phyloP scores from a whole-genome alignment of 179 eudicot genomes.

The Vitellaria paradoxa region DNA sequence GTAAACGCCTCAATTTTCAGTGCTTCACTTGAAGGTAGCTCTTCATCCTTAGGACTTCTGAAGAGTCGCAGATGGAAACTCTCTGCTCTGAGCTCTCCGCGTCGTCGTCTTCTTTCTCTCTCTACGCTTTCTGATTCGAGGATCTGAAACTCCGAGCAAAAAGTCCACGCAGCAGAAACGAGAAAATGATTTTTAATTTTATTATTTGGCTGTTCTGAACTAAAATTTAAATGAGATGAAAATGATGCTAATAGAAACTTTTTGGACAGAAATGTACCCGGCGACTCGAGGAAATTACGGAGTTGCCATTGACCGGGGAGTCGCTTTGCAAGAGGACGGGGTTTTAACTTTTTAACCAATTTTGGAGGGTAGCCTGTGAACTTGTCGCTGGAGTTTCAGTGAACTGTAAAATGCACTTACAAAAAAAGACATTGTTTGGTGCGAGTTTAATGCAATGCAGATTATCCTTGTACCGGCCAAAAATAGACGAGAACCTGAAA shows the following conservation, averaged over 20 bases:
- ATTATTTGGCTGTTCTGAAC: not conserved
- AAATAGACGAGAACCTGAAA: too few species aligned
- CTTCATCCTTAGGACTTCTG: not conserved
- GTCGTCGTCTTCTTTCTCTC: too few species aligned
- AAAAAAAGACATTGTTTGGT: too few species aligned
- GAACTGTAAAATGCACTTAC: too few species aligned
- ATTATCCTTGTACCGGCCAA: too few species aligned
- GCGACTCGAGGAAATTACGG: not conserved
- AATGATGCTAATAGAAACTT: too few species aligned
- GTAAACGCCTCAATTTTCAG: not conserved
- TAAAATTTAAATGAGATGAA: not conserved
- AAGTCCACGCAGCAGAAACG: slow-evolving; percentile 22
- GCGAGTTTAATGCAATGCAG: too few species aligned
- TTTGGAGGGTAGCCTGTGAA: too few species aligned
- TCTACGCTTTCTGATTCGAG: not conserved
- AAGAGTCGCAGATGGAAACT: not conserved
- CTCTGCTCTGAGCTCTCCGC: not conserved
- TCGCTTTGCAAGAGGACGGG: too few species aligned
- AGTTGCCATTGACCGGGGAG: not conserved
- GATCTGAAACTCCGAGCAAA: slow-evolving; percentile 1
- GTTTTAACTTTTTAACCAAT: too few species aligned
- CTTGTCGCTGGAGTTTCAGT: too few species aligned
- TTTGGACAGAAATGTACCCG: not conserved
- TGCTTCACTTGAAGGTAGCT: not conserved
- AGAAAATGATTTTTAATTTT: not conserved